A percentile compares a stretch with the other conserved stretches of the same genome.
phyloP scores from a whole-genome alignment of 805 yeast species.

The Scheffersomyces lignosus region DNA sequence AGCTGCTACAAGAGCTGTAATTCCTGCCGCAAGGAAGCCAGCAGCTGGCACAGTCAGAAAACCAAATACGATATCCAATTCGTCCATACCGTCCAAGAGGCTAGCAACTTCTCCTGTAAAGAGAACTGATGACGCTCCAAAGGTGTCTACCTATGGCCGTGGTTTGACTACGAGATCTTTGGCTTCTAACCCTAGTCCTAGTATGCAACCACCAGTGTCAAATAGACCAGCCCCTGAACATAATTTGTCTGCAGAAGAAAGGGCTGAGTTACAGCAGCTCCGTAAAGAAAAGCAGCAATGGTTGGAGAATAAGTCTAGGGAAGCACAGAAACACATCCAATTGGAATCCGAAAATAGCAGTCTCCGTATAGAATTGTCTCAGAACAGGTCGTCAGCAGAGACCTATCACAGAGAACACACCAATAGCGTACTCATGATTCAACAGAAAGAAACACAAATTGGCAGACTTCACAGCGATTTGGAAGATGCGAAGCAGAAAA shows the following conservation, averaged over 20 bases:
- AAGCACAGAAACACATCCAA: constrained; percentile 23
- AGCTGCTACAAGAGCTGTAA: constrained; percentile 8
- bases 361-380: constrained; percentile 24
- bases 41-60: constrained; percentile 3
- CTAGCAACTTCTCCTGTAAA: constrained; percentile 72
- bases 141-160: constrained; percentile 30
- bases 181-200: constrained; percentile 21
- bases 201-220: constrained; percentile 8
- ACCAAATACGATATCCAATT: constrained; percentile 19
- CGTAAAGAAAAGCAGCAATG: constrained; percentile 54
- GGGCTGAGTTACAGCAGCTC: constrained; percentile 49
- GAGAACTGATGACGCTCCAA: constrained; percentile 31
- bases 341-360: constrained; percentile 23
- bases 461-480: constrained; percentile 60
- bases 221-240: constrained; percentile 10
- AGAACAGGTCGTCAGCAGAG: constrained; percentile 32
- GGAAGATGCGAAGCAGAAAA: constrained; percentile 54
- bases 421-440: constrained; percentile 48
- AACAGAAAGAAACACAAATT: constrained; percentile 71
- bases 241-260: constrained; percentile 25
- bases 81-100: constrained; percentile 62
- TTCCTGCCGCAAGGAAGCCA: constrained; percentile 9
- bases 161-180: constrained; percentile 47
- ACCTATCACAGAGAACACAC: constrained; percentile 52
- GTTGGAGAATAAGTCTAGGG: constrained; percentile 23